Percentiles rank a stretch among this genome's conserved stretches.
Evolutionary conservation across 2,329 filamentous ascomycete genomes (phyloP).

Genomic region (Zymoseptoria pseudotritici): DNA sequence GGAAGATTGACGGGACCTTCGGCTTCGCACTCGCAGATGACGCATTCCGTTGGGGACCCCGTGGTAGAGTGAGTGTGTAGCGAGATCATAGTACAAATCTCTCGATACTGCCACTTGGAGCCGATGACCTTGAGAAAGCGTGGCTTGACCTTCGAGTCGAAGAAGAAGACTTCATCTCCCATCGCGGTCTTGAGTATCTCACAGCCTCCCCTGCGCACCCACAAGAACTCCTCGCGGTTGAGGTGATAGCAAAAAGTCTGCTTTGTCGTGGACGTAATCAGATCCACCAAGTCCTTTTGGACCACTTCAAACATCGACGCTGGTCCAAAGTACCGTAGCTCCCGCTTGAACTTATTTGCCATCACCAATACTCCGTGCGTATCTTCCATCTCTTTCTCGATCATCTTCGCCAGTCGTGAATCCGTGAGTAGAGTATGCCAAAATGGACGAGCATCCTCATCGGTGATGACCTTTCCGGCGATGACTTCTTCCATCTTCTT

Average conservation of each 20-base stretch:
- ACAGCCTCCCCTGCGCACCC: neutral
- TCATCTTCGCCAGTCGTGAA: neutral
- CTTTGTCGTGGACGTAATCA: neutral
- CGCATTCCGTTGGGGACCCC: neutral
- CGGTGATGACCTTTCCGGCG: neutral
- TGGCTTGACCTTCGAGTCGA: neutral
- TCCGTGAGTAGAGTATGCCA: neutral
- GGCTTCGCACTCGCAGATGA: slow-evolving; percentile 4
- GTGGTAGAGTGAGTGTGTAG: neutral
- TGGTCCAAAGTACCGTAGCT: neutral
- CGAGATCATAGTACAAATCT: neutral
- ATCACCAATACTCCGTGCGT: neutral
- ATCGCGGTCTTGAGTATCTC: neutral
- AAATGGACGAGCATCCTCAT: neutral
- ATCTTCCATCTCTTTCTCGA: neutral
- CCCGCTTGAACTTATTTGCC: neutral
- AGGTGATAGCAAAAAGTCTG: neutral
- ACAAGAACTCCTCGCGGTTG: neutral
- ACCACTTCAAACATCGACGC: neutral
- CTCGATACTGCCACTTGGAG: neutral
- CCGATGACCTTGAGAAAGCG: neutral
- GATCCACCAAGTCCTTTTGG: neutral
- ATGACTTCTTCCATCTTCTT: neutral
- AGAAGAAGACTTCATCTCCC: neutral
- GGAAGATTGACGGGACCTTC: slow-evolving; percentile 1